These are phyloP conservation scores for Neurospora tetrasperma DNA, from an alignment of 495 filamentous ascomycete genomes.

Conservation along the genomic window DNA sequence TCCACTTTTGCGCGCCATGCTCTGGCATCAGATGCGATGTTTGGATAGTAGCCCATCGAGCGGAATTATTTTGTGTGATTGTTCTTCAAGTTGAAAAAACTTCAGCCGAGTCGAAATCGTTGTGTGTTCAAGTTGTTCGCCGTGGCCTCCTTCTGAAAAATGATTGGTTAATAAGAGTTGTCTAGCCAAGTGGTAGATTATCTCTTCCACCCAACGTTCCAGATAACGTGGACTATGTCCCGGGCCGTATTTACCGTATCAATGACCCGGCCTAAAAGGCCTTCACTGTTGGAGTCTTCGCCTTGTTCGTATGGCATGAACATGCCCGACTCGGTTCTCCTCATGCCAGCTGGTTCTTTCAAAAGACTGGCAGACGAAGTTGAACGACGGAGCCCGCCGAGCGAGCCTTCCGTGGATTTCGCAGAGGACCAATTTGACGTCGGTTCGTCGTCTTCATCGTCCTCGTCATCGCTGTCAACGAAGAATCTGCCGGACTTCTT, in stretches of 20 bases:
- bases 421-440: slow-evolving; percentile 11
- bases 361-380: slow-evolving; percentile 24
- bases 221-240: slow-evolving; percentile 93
- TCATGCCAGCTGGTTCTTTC: slow-evolving; percentile 45
- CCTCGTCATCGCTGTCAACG: slow-evolving; percentile 35
- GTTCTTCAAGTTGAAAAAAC: slow-evolving; percentile 16
- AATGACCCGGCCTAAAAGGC: slow-evolving; percentile 70
- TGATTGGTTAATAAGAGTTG: slow-evolving; percentile 25
- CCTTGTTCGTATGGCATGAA: slow-evolving; percentile 73
- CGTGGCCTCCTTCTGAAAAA: slow-evolving; percentile 27
- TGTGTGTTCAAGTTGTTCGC: slow-evolving; percentile 9
- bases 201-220: slow-evolving; percentile 93
- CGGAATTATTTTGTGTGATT: slow-evolving; percentile 11
- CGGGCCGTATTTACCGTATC: slow-evolving; percentile 94
- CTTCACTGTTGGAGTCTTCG: slow-evolving; percentile 45
- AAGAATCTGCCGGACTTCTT: slow-evolving; percentile 62
- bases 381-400: slow-evolving; percentile 24
- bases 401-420: slow-evolving; percentile 6
- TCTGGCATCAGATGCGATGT: slow-evolving; percentile 1
- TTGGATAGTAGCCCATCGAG: slow-evolving; percentile 1
- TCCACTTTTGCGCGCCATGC: background rate
- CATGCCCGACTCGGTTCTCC: slow-evolving; percentile 70
- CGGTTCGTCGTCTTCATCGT: slow-evolving; percentile 50
- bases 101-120: slow-evolving; percentile 20
- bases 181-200: slow-evolving; percentile 31